These are phyloP conservation scores for Cyberlindnera bimundalis DNA, from an alignment of 805 yeast genomes.

Conservation along the genomic window DNA sequence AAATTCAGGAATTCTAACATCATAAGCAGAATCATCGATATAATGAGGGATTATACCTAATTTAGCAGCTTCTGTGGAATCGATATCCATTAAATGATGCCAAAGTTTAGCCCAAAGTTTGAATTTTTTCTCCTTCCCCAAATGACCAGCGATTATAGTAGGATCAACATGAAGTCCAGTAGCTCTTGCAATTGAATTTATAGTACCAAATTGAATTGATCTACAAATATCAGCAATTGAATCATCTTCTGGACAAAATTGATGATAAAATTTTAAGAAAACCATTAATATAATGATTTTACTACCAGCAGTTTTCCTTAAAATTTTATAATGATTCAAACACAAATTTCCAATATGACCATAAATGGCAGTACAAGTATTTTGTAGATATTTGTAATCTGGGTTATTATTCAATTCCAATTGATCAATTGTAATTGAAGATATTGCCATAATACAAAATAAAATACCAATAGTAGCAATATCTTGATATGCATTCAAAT, in stretches of 20 bases:
- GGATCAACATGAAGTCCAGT: slow-evolving; percentile 60
- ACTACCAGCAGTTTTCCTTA: slow-evolving; percentile 40
- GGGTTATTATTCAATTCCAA: slow-evolving; percentile 12
- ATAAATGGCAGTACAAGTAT: slow-evolving; percentile 5
- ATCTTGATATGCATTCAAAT: slow-evolving; percentile 13
- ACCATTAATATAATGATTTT: slow-evolving; percentile 49
- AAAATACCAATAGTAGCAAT: slow-evolving; percentile 20
- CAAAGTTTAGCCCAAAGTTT: slow-evolving; percentile 25
- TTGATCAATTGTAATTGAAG: slow-evolving; percentile 17
- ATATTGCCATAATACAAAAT: slow-evolving; percentile 20
- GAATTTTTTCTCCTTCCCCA: background rate
- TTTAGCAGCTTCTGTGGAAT: slow-evolving; percentile 13
- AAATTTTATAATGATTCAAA: slow-evolving; percentile 45
- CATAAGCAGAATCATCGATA: slow-evolving; percentile 19
- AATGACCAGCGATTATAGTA: slow-evolving; percentile 15
- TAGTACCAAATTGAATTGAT: slow-evolving; percentile 41
- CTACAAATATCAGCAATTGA: slow-evolving; percentile 47
- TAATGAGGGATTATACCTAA: slow-evolving; percentile 17
- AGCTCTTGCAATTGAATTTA: slow-evolving; percentile 48
- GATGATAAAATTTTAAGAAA: slow-evolving; percentile 44
- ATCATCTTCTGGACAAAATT: slow-evolving; percentile 52
- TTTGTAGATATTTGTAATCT: slow-evolving; percentile 6
- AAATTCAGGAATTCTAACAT: slow-evolving; percentile 27
- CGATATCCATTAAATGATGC: slow-evolving; percentile 24
- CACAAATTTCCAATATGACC: slow-evolving; percentile 31